Evolutionary conservation across 345 rosid genomes (phyloP), one percentile per base, ranked within the genome.

Genomic region (Eucalyptus coolabah): DNA sequence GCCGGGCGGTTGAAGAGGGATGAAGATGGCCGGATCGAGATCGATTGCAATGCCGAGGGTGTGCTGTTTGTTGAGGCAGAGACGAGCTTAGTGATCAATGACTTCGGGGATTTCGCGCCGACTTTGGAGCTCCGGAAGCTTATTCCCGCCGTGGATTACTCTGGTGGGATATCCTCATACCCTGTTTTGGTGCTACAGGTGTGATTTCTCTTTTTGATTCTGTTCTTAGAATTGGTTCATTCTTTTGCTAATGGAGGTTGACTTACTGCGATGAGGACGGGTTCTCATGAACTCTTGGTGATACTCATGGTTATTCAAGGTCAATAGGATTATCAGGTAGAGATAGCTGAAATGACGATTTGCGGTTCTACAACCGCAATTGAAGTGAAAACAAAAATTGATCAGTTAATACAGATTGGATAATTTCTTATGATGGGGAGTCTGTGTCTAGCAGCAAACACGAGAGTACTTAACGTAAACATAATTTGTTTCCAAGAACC

Each of bases 61-160:
- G 99, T 97, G 87, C 95, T 98, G 86, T 91, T 98, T 86, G 98
- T 98, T 44, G 95, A 93, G 89, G 98, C 99, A 0, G 97, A 98
- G 88, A 96, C 99, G 2, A 91, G 88, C 54, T 92, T 96, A 3
- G 88, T 91, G 15, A 88, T 97, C 51, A 95, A 95, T 81, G 99
- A 97, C 88, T 97, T 88, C 0, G 77, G 87, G 65, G 87, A 88
- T 77, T 88, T 88, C 6, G 86, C 89, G 7, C 89, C 87, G 7
- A 88, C 86, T 24, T 42, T 80, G 47, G 87, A 88, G 89, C 86
- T 88, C 47, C 56, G 86, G 47, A 72, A 88, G 69, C 89, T 88
- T 53, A 88, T 88, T 37, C 89, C 89, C 18, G 18, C 65, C 3
- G 98, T 98, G 37, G 99, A 98, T 95, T 95, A 98, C 93, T 95